Percentiles rank a stretch among this genome's conserved stretches.
These are phyloP conservation scores for Fraxinus americana DNA, from an alignment of 257 asterid genomes.

Conservation along the genomic window DNA sequence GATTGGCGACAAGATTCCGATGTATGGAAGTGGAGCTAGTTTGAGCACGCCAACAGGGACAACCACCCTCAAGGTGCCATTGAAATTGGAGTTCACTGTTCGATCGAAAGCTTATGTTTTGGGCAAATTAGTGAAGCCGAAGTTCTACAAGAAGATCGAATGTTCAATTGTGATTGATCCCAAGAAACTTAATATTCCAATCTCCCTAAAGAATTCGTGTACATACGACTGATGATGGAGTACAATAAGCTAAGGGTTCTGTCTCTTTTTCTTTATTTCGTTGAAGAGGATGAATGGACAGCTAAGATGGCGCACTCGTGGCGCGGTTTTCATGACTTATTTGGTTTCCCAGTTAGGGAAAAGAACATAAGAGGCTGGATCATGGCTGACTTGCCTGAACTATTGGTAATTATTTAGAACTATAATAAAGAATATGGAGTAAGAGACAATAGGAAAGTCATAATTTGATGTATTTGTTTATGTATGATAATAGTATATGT, in stretches of 20 bases:
- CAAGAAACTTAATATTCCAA: conserved; percentile 56
- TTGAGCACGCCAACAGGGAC: conserved; percentile 66
- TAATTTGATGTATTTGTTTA: conserved; percentile 15
- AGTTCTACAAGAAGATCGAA: conserved; percentile 60
- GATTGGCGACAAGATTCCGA: conserved; percentile 69
- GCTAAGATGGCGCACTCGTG: not conserved
- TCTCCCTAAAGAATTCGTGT: conserved; percentile 65
- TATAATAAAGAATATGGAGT: not conserved
- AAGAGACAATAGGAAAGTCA: not conserved
- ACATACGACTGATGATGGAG: conserved; percentile 21
- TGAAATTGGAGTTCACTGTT: conserved; percentile 59
- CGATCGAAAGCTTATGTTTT: conserved; percentile 77
- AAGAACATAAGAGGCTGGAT: not conserved
- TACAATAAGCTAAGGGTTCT: not conserved
- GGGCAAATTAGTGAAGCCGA: conserved; percentile 84
- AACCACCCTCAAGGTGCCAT: conserved; percentile 52
- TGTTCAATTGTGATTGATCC: conserved; percentile 54
- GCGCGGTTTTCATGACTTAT: too few species aligned
- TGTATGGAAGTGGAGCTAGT: conserved; percentile 83
- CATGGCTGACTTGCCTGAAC: not conserved
- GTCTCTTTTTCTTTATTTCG: not conserved
- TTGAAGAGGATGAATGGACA: not conserved
- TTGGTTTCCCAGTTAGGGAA: not conserved
- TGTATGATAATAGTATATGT: not conserved
- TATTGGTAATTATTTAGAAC: not conserved